phyloP scores from a whole-genome alignment of 805 yeast genomes.

The Monosporozyma solicola region DNA sequence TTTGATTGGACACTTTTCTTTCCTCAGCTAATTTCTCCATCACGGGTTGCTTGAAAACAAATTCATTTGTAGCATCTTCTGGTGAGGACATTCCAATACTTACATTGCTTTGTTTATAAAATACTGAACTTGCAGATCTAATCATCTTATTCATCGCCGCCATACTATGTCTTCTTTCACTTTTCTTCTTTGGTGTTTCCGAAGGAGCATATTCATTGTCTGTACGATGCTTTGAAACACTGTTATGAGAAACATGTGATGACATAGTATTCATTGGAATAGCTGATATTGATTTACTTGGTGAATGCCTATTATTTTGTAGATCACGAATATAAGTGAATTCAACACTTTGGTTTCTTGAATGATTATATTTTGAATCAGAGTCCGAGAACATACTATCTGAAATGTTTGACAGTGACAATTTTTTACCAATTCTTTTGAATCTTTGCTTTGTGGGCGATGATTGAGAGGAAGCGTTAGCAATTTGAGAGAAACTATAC shows the following conservation, averaged over 20 bases:
- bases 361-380: constrained; percentile 6
- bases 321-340: constrained; percentile 25
- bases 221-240: not conserved
- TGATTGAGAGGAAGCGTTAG: constrained; percentile 12
- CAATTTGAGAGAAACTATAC: constrained; percentile 1
- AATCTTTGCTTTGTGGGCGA: constrained; percentile 26
- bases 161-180: constrained; percentile 15
- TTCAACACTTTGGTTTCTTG: constrained; percentile 24
- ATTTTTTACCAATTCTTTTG: constrained; percentile 23
- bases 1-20: constrained; percentile 6
- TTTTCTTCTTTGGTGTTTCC: constrained; percentile 4
- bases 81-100: not conserved
- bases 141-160: constrained; percentile 5
- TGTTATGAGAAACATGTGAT: not conserved
- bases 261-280: constrained; percentile 6
- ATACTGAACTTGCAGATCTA: constrained; percentile 11
- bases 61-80: not conserved
- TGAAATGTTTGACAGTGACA: constrained; percentile 26
- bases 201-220: not conserved
- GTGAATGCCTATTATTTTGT: constrained; percentile 25
- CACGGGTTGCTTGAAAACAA: not conserved
- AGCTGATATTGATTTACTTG: constrained; percentile 23
- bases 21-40: not conserved
- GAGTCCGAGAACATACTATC: constrained; percentile 9
- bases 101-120: constrained; percentile 7